Evolutionary conservation across 768 basidiomycete genomes (phyloP), one percentile per base, ranked within the genome.

Genomic region (Suillus subalutaceus): DNA sequence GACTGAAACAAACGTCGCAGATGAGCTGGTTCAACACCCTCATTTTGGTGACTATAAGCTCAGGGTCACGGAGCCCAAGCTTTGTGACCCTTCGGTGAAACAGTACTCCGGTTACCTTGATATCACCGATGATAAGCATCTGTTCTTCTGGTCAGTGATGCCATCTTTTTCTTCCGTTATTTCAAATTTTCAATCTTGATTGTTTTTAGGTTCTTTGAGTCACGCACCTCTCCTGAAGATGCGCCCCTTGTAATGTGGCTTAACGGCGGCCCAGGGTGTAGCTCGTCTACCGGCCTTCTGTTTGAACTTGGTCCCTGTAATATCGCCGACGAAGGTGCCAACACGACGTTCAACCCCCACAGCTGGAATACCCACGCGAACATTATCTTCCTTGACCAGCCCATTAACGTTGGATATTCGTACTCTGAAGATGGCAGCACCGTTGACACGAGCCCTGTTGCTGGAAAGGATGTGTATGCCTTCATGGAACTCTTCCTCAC

Each of bases 231-330:
- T 20, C 96, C 97, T 0, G 78, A 84, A 61, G 82, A 87, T 62
- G 94, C 92, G 7, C 96, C 96, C 5, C 84, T 98, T 2, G 83
- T 96, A 10, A 82, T 97, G 57, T 97, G 96, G 96, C 81, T 94
- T n/a, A 94, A 93, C 69, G 93, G 93, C 41, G 90, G 90, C 15
- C 89, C 88, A 26, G 86, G 88, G 10, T 89, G 88, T 78, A 88
- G 86, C 63, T 90, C 88, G 9, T 87, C 89, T 12, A 91, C 93
- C 1, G 96, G 96, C 12, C 85, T 97, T 30, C 82, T 99, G 18
- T 94, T 97, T 70, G 96, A 98, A 74, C 88, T 97, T 26, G 97
- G 97, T 0, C 96, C 97, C 0, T 98, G 97, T 78, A 79, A 78
- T 38, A 83, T 98, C 67, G 79, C 84, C 20, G 79, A 93, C 52